Base-by-base conservation (phyloP, 441 rosid species). In the Macaranga tanarius region DNA sequence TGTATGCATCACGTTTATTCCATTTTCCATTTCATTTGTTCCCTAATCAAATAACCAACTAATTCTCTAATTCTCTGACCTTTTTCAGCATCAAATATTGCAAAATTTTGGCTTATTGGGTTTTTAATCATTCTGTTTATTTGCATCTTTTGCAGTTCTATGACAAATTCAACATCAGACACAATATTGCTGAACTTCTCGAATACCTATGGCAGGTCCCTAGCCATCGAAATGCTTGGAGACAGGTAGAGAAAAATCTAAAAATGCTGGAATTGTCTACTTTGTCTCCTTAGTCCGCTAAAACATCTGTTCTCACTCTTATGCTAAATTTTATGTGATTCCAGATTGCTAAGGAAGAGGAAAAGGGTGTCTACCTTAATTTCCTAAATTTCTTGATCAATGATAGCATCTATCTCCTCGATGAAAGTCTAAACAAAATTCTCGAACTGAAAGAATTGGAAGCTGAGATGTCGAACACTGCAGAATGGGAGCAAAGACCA, bases 121-220 rank as follows among this genome's bases (percentile, higher is more conserved):
- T 20, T 61, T 40, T 13, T 52, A 51, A 45, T 42, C 4, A 31
- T 65, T 28, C 17, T 31, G 50, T 50, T 77, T 62, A 3, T 80
- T 58, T 67, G 22, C 38, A 34, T 79, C 61, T 72, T 69, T 45
- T 86, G 84, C 91, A 96, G 99, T 96, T 96, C 76, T 96, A 89
- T 76, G 99, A 96, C 88, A 96, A 96, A 85, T 96, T 96, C 80
- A 90, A 92, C 83, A 96, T 96, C 77, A 90, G 98, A 42, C 98
- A 96, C 86, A 92, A 96, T 84, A 96, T 96, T 70, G 94, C 98
- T 19, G 99, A 96, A 79, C 99, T 96, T 79, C 89, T 96, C 17
- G 97, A 96, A 79, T 96, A 96, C 83, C 87, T 96, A 25, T 93
- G 99, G 99, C 97, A 93, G 76, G 99, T 96, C 75, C 99, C 97